Conservation (phyloP, 768 basidiomycete species). For the Lactifluus volemus region DNA sequence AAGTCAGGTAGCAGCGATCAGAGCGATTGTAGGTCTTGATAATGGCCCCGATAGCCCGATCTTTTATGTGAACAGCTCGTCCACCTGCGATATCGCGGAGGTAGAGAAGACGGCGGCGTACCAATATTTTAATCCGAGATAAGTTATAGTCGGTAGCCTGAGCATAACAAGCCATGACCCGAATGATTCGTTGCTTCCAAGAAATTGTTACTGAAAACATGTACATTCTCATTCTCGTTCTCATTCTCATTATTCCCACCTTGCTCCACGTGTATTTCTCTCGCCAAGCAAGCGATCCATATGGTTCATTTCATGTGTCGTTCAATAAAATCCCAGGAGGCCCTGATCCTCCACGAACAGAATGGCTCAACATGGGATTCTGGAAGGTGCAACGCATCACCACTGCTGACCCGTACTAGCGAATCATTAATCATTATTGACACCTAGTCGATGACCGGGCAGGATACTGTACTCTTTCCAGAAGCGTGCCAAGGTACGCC, state of each 20-base stretch:
- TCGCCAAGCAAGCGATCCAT: constrained; percentile 34
- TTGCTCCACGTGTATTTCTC: neutral
- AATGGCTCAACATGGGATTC: constrained; percentile 68
- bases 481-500: constrained; percentile 49
- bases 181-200: neutral
- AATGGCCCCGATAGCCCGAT: too few species aligned
- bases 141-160: too few species aligned
- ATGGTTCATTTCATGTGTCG: constrained; percentile 48
- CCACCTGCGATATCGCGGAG: too few species aligned
- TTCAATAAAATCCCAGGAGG: constrained; percentile 39
- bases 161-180: too few species aligned
- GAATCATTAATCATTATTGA: neutral
- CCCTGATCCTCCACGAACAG: constrained; percentile 35
- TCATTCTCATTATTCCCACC: neutral
- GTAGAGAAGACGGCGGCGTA: too few species aligned
- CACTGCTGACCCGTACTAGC: too few species aligned
- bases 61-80: neutral
- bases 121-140: too few species aligned
- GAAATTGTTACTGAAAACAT: neutral
- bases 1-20: neutral
- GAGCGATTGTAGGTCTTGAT: too few species aligned
- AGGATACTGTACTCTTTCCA: constrained; percentile 46
- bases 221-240: neutral
- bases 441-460: neutral
- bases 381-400: constrained; percentile 42